Conservation (phyloP, 1,284 basidiomycete species). For the Sporisorium sorghi region DNA sequence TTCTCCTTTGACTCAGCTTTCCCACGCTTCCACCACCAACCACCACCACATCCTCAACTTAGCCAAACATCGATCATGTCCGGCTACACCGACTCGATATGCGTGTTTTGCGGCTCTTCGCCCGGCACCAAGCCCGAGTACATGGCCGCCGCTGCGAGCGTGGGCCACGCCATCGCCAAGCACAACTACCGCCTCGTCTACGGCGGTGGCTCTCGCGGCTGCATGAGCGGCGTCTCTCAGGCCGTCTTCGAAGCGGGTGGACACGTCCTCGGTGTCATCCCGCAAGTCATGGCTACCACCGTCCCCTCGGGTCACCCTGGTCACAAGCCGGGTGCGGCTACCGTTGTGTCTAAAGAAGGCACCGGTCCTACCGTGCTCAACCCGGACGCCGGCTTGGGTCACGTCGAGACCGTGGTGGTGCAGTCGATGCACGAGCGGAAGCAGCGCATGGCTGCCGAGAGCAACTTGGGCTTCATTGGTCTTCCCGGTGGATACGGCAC, state of each 20-base stretch:
- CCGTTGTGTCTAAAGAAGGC: conserved; percentile 50
- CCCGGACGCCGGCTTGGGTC: conserved; percentile 26
- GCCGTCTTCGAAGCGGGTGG: conserved; percentile 79
- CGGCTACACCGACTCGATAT: conserved; percentile 56
- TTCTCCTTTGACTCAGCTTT: background rate
- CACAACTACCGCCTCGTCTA: conserved; percentile 81
- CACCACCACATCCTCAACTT: background rate
- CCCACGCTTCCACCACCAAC: background rate
- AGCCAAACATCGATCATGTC: conserved; percentile 23
- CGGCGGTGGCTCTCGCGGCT: conserved; percentile 83
- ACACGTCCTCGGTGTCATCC: conserved; percentile 83
- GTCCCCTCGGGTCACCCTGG: conserved; percentile 53
- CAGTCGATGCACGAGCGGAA: conserved; percentile 93
- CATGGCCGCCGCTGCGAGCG: conserved; percentile 71
- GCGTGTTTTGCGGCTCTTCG: conserved; percentile 69
- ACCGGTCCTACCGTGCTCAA: conserved; percentile 64
- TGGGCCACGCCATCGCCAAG: conserved; percentile 80
- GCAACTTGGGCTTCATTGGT: conserved; percentile 80
- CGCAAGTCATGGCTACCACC: conserved; percentile 76
- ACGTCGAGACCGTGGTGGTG: conserved; percentile 71
- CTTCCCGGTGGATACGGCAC: conserved; percentile 92
- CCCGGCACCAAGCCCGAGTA: conserved; percentile 61
- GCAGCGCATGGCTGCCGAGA: conserved; percentile 83
- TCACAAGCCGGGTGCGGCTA: conserved; percentile 19
- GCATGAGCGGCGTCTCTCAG: conserved; percentile 87